phyloP scores from a whole-genome alignment of 768 basidiomycete genomes.

The Boletus rubropictus region DNA sequence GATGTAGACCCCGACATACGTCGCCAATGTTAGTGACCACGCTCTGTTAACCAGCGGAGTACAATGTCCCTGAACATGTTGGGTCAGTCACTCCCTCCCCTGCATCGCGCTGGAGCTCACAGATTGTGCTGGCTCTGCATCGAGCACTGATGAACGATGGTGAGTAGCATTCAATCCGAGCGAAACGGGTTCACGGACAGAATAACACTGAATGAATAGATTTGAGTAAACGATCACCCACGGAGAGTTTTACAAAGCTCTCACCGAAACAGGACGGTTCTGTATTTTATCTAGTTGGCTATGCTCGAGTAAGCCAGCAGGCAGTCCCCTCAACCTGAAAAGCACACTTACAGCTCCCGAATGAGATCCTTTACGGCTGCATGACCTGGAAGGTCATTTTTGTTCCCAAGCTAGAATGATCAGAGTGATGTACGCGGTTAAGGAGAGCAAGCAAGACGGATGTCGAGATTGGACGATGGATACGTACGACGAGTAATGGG shows the following conservation, averaged over 20 bases:
- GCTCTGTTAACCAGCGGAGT: constrained; percentile 77
- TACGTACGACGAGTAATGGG: constrained; percentile 74
- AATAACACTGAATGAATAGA: constrained; percentile 57
- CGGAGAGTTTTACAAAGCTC: constrained; percentile 29
- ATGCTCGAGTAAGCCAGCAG: constrained; percentile 24
- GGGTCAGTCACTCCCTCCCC: not conserved
- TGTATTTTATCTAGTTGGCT: constrained; percentile 69
- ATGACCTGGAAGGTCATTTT: constrained; percentile 80
- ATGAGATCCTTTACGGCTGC: constrained; percentile 82
- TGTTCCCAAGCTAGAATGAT: constrained; percentile 71
- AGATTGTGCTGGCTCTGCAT: constrained; percentile 96
- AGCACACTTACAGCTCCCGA: constrained; percentile 51
- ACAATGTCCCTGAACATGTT: constrained; percentile 62
- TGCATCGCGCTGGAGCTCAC: constrained; percentile 35
- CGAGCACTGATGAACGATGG: constrained; percentile 58
- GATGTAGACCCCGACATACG: not conserved
- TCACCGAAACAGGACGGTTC: constrained; percentile 78
- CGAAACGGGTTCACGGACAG: constrained; percentile 40
- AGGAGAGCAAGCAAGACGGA: not conserved
- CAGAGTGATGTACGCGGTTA: not conserved
- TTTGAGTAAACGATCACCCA: not conserved
- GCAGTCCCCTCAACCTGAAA: too few relatives aligned
- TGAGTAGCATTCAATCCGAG: not conserved
- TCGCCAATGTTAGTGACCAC: constrained; percentile 50
- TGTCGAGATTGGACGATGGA: not conserved